A percentile compares a stretch with the other conserved stretches of the same genome.
These are phyloP conservation scores for Leptographium procerum DNA, from an alignment of 2,329 filamentous ascomycete species.

Conservation along the genomic window DNA sequence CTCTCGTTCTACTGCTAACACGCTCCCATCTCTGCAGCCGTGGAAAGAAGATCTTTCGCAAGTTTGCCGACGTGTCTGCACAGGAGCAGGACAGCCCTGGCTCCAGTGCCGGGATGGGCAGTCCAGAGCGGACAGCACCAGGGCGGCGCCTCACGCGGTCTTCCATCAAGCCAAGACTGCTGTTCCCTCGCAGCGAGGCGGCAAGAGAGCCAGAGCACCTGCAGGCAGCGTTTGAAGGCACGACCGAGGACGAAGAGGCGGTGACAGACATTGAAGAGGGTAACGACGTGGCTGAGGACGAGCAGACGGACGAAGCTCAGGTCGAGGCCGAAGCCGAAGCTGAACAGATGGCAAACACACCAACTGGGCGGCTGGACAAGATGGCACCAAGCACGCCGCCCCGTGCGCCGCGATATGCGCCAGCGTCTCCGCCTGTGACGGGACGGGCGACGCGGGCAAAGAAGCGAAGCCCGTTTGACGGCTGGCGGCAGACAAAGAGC, in stretches of 20 bases:
- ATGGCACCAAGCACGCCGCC: constrained; percentile 34
- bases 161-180: constrained; percentile 58
- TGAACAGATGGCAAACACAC: constrained; percentile 26
- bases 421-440: constrained; percentile 52
- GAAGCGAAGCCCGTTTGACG: constrained; percentile 49
- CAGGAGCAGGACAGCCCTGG: constrained; percentile 10
- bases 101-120: constrained; percentile 17
- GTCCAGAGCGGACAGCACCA: constrained; percentile 7
- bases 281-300: constrained; percentile 29
- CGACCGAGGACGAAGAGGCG: constrained; percentile 46
- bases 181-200: constrained; percentile 48
- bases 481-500: constrained; percentile 56
- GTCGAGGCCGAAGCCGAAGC: constrained; percentile 11
- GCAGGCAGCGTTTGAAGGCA: constrained; percentile 13
- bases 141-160: constrained; percentile 47
- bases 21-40: too few relatives aligned
- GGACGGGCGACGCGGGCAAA: constrained; percentile 45
- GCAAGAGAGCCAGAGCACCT: constrained; percentile 19
- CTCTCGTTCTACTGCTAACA: constrained; percentile 52
- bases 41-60: constrained; percentile 67
- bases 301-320: constrained; percentile 42
- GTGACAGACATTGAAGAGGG: constrained; percentile 46
- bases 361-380: constrained; percentile 27
- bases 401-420: constrained; percentile 39
- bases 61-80: constrained; percentile 34